Evolutionary conservation across 2,329 filamentous ascomycete genomes (phyloP), one percentile per base, ranked within the genome.

Genomic region (Drechslera avenae): DNA sequence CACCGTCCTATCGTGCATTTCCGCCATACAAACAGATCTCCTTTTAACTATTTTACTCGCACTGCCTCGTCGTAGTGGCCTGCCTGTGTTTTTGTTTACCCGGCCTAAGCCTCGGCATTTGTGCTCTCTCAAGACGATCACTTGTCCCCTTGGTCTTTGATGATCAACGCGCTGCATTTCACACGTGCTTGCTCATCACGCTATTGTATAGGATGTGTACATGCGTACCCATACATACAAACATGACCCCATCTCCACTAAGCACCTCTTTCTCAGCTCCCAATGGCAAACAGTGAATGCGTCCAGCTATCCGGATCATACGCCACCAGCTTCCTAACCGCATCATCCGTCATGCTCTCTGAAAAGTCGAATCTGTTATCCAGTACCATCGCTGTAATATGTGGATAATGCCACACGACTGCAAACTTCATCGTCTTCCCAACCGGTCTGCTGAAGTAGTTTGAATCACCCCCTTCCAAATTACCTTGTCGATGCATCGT

Each of bases 401-500:
- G 65, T 34, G 63, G 68, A 23, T 66, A 61, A 19, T 67, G 56
- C 56, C 68, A 68, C 6, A 73, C 54, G 18, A 68, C 76, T 34
- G 85, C 87, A 50, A 85, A 80, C 73, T 86, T 90, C 67, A 89
- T 81, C 55, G 77, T 80, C 31, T 71, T 72, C 39, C 78, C 75
- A 18, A 77, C 77, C 3, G 89, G 89, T 23, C 89, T 85, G 34
- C 78, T 74, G 70, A 93, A 88, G 76, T 86, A 92, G 73, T 91
- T 84, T 23, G 83, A 85, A 68, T 85, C 84, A 44, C 88, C 87
- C 28, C 83, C 86, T 21, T 83, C 77, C 41, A 81, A 77, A 57
- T 84, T 82, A 28, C 73, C 73, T 74, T 91, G 68, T 26, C 72
- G 62, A 54, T 73, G 88, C 62, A 91, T 78, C 13, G 87, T 89